Base-by-base conservation (phyloP, 495 filamentous ascomycete genomes). In the Lindgomyces ingoldianus region DNA sequence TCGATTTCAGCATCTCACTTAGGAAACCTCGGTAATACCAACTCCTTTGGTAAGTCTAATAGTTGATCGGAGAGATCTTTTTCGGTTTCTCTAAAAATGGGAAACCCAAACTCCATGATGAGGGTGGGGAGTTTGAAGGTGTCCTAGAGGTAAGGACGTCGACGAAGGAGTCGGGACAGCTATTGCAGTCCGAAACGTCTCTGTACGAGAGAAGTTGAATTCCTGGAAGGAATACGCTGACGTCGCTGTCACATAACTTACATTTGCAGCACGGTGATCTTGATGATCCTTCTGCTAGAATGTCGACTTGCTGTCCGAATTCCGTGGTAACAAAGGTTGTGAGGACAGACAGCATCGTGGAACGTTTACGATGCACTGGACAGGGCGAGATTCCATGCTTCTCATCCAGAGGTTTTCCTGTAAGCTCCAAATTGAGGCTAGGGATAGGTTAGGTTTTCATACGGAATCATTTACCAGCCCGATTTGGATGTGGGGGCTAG, bases 71-170 rank as follows among this genome's bases (percentile, higher is more conserved):
- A 30, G 2, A 68, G 33, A 4, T 74, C 61, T 16, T 75, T 67
- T 8, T 73, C 69, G 4, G 59, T 48, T 58, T 80, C 78, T 1
- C 21, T 67, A 30, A 73, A 73, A 3, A 76, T 72, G 9, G 75
- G 74, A 62, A 78, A 80, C 0, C 78, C 78, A 65, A 76, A 79
- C 56, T 80, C 78, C 0, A 72, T 73, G 18, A 81, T 39, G 6
- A 39, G 6, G 6, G 14, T 39, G 33, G 33, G 33, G 6, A 14
- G 14, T 39, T 39, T 39, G 33, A 6, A 39, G 6, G 33, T 39
- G 33, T 39, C 14, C 33, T 14, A 39, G 33, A 39, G 33, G 33
- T 39, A 39, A 14, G 33, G 33, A 14, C 6, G 33, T 39, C 14
- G 33, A 39, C 6, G 33, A 6, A 6, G 33, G 33, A 6, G 6